These are phyloP conservation scores for Hymenoscyphus linearis DNA, from an alignment of 2,329 filamentous ascomycete species.

Conservation along the genomic window DNA sequence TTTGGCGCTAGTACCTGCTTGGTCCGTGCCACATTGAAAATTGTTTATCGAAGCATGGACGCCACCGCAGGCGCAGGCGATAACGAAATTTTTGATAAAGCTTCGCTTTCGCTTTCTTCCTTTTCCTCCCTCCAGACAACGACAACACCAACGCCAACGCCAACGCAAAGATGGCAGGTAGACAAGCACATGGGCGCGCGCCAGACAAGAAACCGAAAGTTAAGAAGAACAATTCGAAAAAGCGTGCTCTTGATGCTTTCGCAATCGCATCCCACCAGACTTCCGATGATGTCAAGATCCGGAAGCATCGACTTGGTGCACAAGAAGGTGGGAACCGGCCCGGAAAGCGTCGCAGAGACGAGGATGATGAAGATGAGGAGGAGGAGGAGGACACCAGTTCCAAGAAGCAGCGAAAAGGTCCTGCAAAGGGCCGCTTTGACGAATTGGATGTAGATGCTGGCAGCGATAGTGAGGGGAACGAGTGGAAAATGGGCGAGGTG, in stretches of 20 bases:
- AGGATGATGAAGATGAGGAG: slow-evolving; percentile 41
- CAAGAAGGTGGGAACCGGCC: slow-evolving; percentile 39
- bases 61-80: slow-evolving; percentile 3
- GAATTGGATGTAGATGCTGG: slow-evolving; percentile 51
- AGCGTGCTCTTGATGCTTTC: slow-evolving; percentile 48
- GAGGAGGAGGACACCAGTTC: slow-evolving; percentile 36
- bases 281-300: slow-evolving; percentile 47
- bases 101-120: neutral
- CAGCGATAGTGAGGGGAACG: slow-evolving; percentile 64
- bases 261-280: slow-evolving; percentile 56
- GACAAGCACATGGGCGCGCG: slow-evolving; percentile 32
- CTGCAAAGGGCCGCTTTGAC: slow-evolving; percentile 29
- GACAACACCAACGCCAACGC: slow-evolving; percentile 7
- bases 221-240: slow-evolving; percentile 43
- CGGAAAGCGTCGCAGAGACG: slow-evolving; percentile 35
- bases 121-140: slow-evolving; percentile 4
- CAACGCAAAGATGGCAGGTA: slow-evolving; percentile 30
- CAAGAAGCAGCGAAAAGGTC: slow-evolving; percentile 30
- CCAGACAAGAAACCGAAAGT: slow-evolving; percentile 33
- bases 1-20: slow-evolving; percentile 20
- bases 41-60: too few relatives aligned
- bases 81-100: slow-evolving; percentile 20
- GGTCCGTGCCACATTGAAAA: slow-evolving; percentile 17
- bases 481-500: slow-evolving; percentile 62
- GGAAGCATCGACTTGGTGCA: slow-evolving; percentile 53